Evolutionary conservation across 805 yeast species (phyloP).

Genomic region (Schwanniomyces sp.): DNA sequence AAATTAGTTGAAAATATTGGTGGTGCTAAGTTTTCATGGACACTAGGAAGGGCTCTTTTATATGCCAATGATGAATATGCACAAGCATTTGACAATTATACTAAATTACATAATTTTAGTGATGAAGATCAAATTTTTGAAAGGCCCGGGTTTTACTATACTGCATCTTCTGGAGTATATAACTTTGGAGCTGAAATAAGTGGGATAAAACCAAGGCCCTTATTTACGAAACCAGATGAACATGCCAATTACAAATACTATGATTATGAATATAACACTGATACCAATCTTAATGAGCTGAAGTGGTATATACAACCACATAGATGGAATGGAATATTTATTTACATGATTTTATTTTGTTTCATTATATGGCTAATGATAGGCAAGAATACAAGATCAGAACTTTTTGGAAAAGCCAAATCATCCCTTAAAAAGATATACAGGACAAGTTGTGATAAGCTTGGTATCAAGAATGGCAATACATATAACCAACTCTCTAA

Average conservation of each 20-base stretch:
- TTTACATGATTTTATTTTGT: constrained; percentile 23
- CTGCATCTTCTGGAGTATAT: constrained; percentile 48
- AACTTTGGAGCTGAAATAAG: constrained; percentile 54
- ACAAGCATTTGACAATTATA: constrained; percentile 37
- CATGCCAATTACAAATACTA: constrained; percentile 19
- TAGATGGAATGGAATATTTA: constrained; percentile 38
- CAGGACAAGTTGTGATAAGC: background rate
- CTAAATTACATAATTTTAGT: constrained; percentile 17
- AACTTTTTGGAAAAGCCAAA: constrained; percentile 8
- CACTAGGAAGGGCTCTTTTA: constrained; percentile 59
- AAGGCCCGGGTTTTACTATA: constrained; percentile 49
- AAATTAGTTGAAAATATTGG: constrained; percentile 43
- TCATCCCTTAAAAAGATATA: background rate
- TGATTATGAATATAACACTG: constrained; percentile 29
- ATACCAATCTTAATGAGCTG: constrained; percentile 32
- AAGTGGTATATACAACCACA: constrained; percentile 46
- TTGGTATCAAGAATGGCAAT: background rate
- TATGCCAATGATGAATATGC: constrained; percentile 58
- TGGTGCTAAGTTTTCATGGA: constrained; percentile 53
- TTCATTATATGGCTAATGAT: constrained; percentile 31
- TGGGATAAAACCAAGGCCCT: constrained; percentile 44
- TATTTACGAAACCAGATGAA: constrained; percentile 20
- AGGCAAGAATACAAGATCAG: constrained; percentile 25
- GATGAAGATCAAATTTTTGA: constrained; percentile 3
- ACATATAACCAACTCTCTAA: background rate